Conservation (phyloP, 306 rosid species). For the Gillenia trifoliata region DNA sequence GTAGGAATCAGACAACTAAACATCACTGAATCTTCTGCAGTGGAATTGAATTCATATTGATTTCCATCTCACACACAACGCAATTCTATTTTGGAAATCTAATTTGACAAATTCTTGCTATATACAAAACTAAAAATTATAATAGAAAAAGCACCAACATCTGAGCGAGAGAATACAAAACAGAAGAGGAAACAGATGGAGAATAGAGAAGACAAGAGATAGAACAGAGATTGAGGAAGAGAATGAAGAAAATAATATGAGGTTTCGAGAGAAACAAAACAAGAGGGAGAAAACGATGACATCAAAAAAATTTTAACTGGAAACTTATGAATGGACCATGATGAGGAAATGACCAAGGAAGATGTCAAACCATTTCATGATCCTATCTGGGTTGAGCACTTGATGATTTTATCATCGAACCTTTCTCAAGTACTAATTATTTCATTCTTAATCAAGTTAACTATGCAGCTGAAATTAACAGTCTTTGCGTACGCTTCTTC, state of each 20-base stretch:
- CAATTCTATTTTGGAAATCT: background rate
- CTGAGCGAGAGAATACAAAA: background rate
- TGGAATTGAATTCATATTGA: background rate
- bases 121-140: background rate
- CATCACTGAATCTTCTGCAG: constrained; percentile 5
- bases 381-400: background rate
- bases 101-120: background rate
- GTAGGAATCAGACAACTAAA: background rate
- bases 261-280: background rate
- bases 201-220: background rate
- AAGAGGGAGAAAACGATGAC: background rate
- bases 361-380: background rate
- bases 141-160: no score
- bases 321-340: background rate
- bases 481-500: background rate
- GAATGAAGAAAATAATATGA: background rate
- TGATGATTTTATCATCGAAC: background rate
- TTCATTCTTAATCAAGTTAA: background rate
- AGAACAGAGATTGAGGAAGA: background rate
- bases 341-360: background rate
- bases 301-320: background rate
- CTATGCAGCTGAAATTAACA: background rate
- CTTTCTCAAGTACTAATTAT: background rate
- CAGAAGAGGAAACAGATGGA: background rate
- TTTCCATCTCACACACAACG: background rate